Conservation (phyloP, 164 flowering plant species). For the Macadamia integrifolia region DNA sequence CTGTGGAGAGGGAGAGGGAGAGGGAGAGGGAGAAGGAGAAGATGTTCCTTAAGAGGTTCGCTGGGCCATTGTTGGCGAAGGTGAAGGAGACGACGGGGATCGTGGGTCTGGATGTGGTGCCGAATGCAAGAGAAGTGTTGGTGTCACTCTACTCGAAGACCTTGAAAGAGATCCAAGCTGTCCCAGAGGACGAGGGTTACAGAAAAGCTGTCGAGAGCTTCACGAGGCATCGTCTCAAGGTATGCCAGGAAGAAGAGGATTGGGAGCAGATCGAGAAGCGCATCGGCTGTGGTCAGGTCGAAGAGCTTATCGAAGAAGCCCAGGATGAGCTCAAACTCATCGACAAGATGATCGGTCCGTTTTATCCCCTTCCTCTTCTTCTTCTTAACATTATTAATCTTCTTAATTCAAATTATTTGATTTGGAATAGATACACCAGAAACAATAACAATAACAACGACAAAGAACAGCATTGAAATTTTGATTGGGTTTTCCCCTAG, state of each 20-base stretch:
- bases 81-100: slow-evolving; percentile 98
- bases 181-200: slow-evolving; percentile 92
- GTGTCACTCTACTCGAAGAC: slow-evolving; percentile 76
- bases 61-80: slow-evolving; percentile 75
- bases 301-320: slow-evolving; percentile 95
- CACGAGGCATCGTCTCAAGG: slow-evolving; percentile 75
- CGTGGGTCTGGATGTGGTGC: slow-evolving; percentile 90
- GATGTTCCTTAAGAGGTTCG: slow-evolving; percentile 77
- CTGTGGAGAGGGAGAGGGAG: slow-evolving; percentile 7
- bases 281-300: slow-evolving; percentile 93
- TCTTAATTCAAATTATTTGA: not conserved
- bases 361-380: not conserved
- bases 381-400: not conserved
- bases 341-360: slow-evolving; percentile 72
- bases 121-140: slow-evolving; percentile 83
- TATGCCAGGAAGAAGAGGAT: slow-evolving; percentile 80
- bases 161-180: slow-evolving; percentile 79
- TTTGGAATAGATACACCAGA: not conserved
- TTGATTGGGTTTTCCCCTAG: not conserved
- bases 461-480: not conserved
- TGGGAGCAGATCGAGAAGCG: slow-evolving; percentile 90
- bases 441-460: not conserved
- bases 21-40: slow-evolving; percentile 8
- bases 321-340: slow-evolving; percentile 86
- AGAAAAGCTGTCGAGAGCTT: slow-evolving; percentile 91